Evolutionary conservation across 2,329 filamentous ascomycete genomes (phyloP), one percentile per base, ranked within the genome.

Genomic region (Cladosporium phlei): DNA sequence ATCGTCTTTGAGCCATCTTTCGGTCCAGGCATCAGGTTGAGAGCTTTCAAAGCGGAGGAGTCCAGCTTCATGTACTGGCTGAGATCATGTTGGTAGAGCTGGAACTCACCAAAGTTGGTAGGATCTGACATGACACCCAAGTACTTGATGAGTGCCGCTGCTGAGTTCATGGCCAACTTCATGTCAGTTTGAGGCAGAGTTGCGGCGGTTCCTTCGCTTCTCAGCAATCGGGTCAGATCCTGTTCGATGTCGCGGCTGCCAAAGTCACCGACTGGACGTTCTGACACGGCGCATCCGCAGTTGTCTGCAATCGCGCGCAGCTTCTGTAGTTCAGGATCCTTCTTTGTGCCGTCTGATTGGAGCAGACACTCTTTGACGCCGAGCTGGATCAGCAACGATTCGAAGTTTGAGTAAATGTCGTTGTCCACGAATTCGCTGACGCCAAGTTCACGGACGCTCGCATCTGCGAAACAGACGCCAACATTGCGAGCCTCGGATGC

Each of bases 351-450:
- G 61, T 97, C 90, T 16, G 80, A 70, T 58, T 88, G 85, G n/a
- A 98, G 69, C 22, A 98, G 71, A 60, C 90, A 96, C 66, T 98
- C 93, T 63, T 89, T 93, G 16, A 96, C 88, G 5, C 93, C 93
- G 3, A 98, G 80, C 64, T 98, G 94, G 55, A 98, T 98, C 43
- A 98, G 79, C 14, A 98, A 76, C 3, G 90, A 89, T 69, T 98
- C 93, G 56, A 98, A 94, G 66, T 98, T 98, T 43, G 91, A 97
- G 71, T 94, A 98, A 8, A 96, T 76, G 63, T 98, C 93, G 62
- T 97, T 98, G 74, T 98, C 93, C n/a, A 95, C 79, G 55, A 98
- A 98, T 64, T 98, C 94, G 73, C 88, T 95, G 45, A 98, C 89
- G 7, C 93, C 93, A 2, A 98, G 77, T 71, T 98, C 93, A 42